Conservation (phyloP, 2,329 filamentous ascomycete genomes). For the Leptographium flavum region DNA sequence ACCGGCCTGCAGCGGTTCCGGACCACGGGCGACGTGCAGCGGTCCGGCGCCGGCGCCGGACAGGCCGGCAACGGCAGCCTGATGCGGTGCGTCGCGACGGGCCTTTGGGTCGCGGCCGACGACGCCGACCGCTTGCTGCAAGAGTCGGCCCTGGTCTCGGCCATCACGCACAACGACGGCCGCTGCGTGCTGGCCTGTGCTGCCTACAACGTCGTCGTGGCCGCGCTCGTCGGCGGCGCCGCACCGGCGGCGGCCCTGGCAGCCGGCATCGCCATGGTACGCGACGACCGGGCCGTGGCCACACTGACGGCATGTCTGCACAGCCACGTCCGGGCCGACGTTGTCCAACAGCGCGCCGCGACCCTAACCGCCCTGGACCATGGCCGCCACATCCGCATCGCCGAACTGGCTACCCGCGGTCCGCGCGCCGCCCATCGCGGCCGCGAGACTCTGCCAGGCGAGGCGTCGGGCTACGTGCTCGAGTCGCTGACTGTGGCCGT, state of each 20-base stretch:
- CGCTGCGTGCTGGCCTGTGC: constrained; percentile 22
- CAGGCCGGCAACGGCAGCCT: constrained; percentile 29
- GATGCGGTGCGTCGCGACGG: constrained; percentile 33
- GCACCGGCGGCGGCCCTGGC: constrained; percentile 15
- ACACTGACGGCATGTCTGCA: not conserved
- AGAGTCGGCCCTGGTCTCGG: constrained; percentile 23
- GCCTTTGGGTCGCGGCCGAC: constrained; percentile 21
- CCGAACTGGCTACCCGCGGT: constrained; percentile 18
- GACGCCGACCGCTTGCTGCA: constrained; percentile 10
- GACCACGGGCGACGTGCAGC: constrained; percentile 15
- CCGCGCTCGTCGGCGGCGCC: constrained; percentile 17
- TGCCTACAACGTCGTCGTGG: constrained; percentile 25
- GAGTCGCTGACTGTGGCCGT: constrained; percentile 26
- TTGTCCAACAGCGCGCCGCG: not conserved
- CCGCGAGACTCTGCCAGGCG: constrained; percentile 13
- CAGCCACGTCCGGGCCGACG: too few relatives aligned
- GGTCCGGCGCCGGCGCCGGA: constrained; percentile 23
- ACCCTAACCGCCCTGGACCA: constrained; percentile 14
- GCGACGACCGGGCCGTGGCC: constrained; percentile 8
- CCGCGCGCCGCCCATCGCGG: constrained; percentile 10
- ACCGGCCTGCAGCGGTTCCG: constrained; percentile 19
- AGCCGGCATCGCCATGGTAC: constrained; percentile 10
- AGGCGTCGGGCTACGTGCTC: constrained; percentile 26
- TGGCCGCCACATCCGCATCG: constrained; percentile 15
- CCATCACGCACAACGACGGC: constrained; percentile 24